A percentile compares a stretch with the other conserved stretches of the same genome.
Evolutionary conservation across 129 eudicot species (phyloP).

Genomic region (Escallonia rubra): DNA sequence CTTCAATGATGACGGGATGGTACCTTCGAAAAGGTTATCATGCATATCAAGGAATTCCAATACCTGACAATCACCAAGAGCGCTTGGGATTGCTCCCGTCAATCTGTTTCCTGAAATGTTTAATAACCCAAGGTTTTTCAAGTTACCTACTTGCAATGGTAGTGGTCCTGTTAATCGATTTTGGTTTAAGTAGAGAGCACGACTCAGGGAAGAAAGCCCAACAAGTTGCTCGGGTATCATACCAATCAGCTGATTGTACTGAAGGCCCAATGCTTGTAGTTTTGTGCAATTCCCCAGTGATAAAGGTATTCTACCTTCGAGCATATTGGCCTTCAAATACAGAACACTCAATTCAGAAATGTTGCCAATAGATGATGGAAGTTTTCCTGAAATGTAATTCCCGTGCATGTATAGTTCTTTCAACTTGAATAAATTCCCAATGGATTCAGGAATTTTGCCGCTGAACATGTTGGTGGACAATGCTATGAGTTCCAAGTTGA

Average conservation of each 20-base stretch:
- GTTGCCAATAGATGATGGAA: slow-evolving; percentile 2
- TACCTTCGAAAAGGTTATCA: neutral
- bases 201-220: slow-evolving; percentile 15
- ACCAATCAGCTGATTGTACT: slow-evolving; percentile 23
- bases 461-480: neutral
- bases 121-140: slow-evolving; percentile 13
- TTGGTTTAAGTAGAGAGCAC: slow-evolving; percentile 13
- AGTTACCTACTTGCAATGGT: slow-evolving; percentile 25
- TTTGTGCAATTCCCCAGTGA: slow-evolving; percentile 25
- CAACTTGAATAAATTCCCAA: slow-evolving; percentile 1
- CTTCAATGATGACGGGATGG: slow-evolving; percentile 1
- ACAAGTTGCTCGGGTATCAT: slow-evolving; percentile 23
- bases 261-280: slow-evolving; percentile 13
- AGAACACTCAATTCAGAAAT: slow-evolving; percentile 10
- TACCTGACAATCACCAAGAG: slow-evolving; percentile 24
- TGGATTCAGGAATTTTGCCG: neutral
- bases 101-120: slow-evolving; percentile 21
- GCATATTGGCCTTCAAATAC: slow-evolving; percentile 3
- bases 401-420: neutral
- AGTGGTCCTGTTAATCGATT: slow-evolving; percentile 27
- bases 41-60: neutral
- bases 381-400: neutral
- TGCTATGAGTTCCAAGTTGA: neutral
- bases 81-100: slow-evolving; percentile 17
- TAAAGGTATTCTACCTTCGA: slow-evolving; percentile 23